Base-by-base conservation (phyloP, 1,139 yeast species). In the Casaregolazyma lundiana region DNA sequence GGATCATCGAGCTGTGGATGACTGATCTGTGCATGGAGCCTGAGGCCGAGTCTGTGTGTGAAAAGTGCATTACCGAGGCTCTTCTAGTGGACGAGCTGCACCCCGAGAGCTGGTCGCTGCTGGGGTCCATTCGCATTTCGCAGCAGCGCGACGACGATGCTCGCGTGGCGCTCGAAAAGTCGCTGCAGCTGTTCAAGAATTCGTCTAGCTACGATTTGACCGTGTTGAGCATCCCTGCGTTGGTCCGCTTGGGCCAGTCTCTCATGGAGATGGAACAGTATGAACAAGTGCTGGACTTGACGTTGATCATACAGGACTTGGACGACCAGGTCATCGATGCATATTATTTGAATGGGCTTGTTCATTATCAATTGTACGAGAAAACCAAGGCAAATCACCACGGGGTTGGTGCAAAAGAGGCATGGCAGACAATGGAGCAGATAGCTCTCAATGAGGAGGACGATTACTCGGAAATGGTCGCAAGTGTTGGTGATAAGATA, bases 1-100 rank as follows among this genome's bases (percentile, higher is more conserved):
- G 96, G 8, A 76, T 84, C 69, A 84, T 92, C 58, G 99, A 92
- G 66, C 87, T 94, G 51, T 92, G 97, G 97, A 92, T 92, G 98
- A 94, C 99, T 1, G 99, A 92, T 69, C 72, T 92, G 54, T 90
- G 97, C 61, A 89, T 90, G 96, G 95, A 87, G 57, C 80, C 80
- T 5, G 82, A 84, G 57, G 97, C 98, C 2, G 98, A 92, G 65
- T 39, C 65, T 4, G 76, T 79, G 63, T 94, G 98, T 67, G 86
- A 89, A 57, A 75, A 75, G 47, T 72, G 87, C 55, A 83, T 90
- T 44, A 67, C 76, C 4, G 78, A 77, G 56, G 82, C 95, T 0
- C 66, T 88, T 58, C 66, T 76, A 46, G 67, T 85, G 34, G 90
- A 86, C 53, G 65, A 62, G 5, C 54, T 58, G 21, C 80, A 83